phyloP scores from a whole-genome alignment of 371 early-diverging fungal species.

The Apophysomyces elegans region DNA sequence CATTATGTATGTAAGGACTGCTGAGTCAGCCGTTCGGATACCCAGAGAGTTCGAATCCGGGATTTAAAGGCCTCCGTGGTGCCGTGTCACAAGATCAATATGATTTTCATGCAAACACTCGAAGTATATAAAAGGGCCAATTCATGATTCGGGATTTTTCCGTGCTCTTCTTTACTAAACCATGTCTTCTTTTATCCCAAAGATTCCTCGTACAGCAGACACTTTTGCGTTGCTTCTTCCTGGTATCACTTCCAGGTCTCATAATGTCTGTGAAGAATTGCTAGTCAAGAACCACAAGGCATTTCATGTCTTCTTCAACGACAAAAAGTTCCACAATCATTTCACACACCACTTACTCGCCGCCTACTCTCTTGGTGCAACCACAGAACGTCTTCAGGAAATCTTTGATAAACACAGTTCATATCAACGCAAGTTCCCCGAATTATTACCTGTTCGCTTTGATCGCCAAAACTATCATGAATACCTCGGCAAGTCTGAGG shows the following conservation, averaged over 20 bases:
- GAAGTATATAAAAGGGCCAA: not conserved
- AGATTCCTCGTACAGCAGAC: slow-evolving; percentile 18
- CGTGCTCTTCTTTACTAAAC: slow-evolving; percentile 1
- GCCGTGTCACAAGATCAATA: not conserved
- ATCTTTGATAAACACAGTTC: slow-evolving; percentile 54
- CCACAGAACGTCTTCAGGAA: slow-evolving; percentile 46
- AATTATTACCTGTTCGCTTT: slow-evolving; percentile 25
- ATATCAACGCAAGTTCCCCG: slow-evolving; percentile 40
- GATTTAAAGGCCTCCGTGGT: not conserved
- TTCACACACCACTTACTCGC: slow-evolving; percentile 59
- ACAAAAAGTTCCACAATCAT: slow-evolving; percentile 55
- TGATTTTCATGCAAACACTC: not conserved
- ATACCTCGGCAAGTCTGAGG: slow-evolving; percentile 44
- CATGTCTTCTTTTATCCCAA: slow-evolving; percentile 24
- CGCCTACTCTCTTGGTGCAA: slow-evolving; percentile 58
- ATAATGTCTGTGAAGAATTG: slow-evolving; percentile 34
- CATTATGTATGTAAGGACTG: too few relatives aligned
- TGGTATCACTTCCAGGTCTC: slow-evolving; percentile 38
- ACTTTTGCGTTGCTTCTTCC: slow-evolving; percentile 34
- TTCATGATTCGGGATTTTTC: not conserved
- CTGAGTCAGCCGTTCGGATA: too few relatives aligned
- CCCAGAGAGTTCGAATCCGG: too few relatives aligned
- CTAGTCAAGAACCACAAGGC: slow-evolving; percentile 40
- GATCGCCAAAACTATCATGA: slow-evolving; percentile 45
- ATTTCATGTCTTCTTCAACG: slow-evolving; percentile 51